These are phyloP conservation scores for Salvia rosmarinus DNA, from an alignment of 257 asterid genomes.

Conservation along the genomic window DNA sequence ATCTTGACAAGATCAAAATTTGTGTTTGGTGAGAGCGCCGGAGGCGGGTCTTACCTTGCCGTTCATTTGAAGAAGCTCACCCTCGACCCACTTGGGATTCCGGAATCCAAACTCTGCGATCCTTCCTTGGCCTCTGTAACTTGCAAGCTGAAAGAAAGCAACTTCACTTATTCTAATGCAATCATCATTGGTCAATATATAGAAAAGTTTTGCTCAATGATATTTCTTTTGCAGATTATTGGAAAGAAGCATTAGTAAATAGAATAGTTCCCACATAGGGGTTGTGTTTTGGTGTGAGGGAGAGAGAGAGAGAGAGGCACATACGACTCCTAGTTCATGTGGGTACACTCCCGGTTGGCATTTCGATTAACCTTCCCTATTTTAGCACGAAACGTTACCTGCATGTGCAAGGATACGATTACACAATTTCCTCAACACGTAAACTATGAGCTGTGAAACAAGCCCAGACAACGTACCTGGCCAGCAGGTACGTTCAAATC, in stretches of 20 bases:
- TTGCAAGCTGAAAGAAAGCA: slow-evolving; percentile 62
- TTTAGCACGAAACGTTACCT: slow-evolving; percentile 95
- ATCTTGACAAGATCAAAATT: neutral
- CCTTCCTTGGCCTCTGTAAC: slow-evolving; percentile 92
- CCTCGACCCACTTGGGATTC: slow-evolving; percentile 93
- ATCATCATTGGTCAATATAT: neutral
- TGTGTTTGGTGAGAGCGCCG: neutral
- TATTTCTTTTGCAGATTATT: neutral
- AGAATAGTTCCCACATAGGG: neutral
- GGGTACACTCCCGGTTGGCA: slow-evolving; percentile 79
- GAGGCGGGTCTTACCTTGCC: slow-evolving; percentile 66
- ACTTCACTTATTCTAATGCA: slow-evolving; percentile 17
- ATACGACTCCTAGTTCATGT: slow-evolving; percentile 92
- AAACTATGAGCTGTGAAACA: slow-evolving; percentile 17
- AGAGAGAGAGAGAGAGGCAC: slow-evolving; percentile 23
- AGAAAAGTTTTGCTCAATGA: no score
- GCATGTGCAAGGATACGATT: slow-evolving; percentile 16
- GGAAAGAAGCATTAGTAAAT: neutral
- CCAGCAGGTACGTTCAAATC: slow-evolving; percentile 98
- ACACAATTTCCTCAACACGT: neutral
- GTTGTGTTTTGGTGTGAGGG: neutral
- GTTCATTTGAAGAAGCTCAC: slow-evolving; percentile 86
- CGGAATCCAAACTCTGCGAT: slow-evolving; percentile 84
- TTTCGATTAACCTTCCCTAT: slow-evolving; percentile 71
- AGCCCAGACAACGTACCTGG: slow-evolving; percentile 52